Evolutionary conservation across 1,284 basidiomycete species (phyloP), one percentile per base, ranked within the genome.

Genomic region (Athelia sp.): DNA sequence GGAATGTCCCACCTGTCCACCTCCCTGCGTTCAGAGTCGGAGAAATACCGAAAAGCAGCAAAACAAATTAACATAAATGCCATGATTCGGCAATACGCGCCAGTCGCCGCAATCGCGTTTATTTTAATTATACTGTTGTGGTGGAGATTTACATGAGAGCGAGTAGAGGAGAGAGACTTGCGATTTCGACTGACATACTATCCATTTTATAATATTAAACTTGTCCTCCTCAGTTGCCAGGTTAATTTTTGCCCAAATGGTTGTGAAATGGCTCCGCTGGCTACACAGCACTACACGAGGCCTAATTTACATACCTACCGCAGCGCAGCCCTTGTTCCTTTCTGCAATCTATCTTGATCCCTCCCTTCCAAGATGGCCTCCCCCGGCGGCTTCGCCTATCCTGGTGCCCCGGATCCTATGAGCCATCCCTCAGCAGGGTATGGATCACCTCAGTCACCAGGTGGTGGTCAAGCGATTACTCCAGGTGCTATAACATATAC

Each of bases 1-100:
- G 93, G 87, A 64, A 99, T 99, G 96, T 98, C 94, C 21, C 90
- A 94, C 64, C 77, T 99, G 55, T 98, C 95, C n/a, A 93, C 90
- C 1, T 97, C 93, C n/a, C 75, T 99, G 44, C 85, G 93, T 45
- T 91, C 95, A 48, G 96, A 99, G 70, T 97, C 94, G 23, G 90
- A 97, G 71, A 98, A 93, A 70, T 99, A 99, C 70, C 83, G 96
- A 51, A 96, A 93, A 70, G 93, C 94, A 14, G 94, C 96, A 22
- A 78, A 91, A 56, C 93, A 98, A 63, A 93, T 99, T 69, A 99
- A 98, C 65, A 65, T 96, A 45, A 83, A 97, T 58, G 93, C 94
- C 6, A 85, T 98, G 81, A 70, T 97, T 57, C 85, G 96, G 54
- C 93, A 99, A 67, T 99, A 95, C 70, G 97, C 95, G 35, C 96